Conservation (phyloP, 257 asterid species). For the Solanum etuberosum region DNA sequence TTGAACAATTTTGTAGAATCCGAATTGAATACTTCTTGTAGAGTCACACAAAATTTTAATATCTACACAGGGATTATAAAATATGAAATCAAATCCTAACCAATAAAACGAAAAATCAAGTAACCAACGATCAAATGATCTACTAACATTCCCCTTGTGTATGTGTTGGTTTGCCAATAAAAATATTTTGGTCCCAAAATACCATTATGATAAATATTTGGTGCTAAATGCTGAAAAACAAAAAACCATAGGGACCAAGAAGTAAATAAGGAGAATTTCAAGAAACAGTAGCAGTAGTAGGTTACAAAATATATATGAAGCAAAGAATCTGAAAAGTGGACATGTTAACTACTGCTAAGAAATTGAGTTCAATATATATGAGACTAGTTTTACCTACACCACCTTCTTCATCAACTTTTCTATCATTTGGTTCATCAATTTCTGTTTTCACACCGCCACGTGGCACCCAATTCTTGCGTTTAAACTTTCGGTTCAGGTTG, state of each 20-base stretch:
- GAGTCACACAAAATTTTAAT: no score
- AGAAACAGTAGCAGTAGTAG: background rate
- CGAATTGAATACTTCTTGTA: no score
- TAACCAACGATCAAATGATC: no score
- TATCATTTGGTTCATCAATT: background rate
- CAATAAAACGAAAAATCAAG: no score
- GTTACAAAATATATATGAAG: background rate
- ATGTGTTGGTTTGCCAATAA: background rate
- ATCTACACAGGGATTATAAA: no score
- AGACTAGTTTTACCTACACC: conserved; percentile 12
- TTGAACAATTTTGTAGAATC: no score
- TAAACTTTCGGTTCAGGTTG: conserved; percentile 30
- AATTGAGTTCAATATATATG: conserved; percentile 6
- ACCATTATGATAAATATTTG: background rate
- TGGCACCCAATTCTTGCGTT: conserved; percentile 5
- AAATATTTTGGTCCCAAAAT: background rate
- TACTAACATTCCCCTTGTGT: background rate
- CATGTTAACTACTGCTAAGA: background rate
- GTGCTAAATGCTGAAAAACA: background rate
- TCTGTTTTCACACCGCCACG: conserved; percentile 1
- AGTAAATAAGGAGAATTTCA: background rate
- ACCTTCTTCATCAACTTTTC: background rate
- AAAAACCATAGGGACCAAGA: background rate
- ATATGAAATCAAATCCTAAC: no score
- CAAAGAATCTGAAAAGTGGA: background rate